These are phyloP conservation scores for Chytridiales sp. DNA, from an alignment of 371 early-diverging fungal species.

Conservation along the genomic window DNA sequence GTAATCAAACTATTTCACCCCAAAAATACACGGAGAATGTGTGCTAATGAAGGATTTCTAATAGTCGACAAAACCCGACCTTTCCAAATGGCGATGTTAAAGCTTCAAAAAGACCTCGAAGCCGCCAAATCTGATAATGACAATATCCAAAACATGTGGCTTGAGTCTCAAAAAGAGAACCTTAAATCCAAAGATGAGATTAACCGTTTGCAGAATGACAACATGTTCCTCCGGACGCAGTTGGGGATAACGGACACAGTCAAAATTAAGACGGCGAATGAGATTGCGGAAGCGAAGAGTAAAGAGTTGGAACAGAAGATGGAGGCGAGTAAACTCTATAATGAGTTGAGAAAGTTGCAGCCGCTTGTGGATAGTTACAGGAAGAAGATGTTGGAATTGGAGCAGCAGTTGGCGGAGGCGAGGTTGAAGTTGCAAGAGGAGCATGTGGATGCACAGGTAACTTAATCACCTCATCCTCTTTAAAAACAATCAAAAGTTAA, in stretches of 20 bases:
- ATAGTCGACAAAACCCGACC: constrained; percentile 36
- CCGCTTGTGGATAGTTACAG: constrained; percentile 43
- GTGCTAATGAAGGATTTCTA: constrained; percentile 1
- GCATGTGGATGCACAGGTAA: constrained; percentile 21
- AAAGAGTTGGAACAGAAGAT: constrained; percentile 49
- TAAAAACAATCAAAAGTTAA: neutral
- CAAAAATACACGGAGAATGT: neutral
- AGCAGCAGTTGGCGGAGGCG: constrained; percentile 43
- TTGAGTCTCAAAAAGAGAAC: constrained; percentile 45
- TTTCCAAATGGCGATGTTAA: constrained; percentile 32
- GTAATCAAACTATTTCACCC: constrained; percentile 20
- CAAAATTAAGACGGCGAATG: constrained; percentile 36
- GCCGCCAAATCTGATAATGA: constrained; percentile 40
- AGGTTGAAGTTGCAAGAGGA: constrained; percentile 41
- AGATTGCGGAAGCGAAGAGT: constrained; percentile 34
- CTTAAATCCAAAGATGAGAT: constrained; percentile 33
- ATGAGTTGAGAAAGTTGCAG: constrained; percentile 42
- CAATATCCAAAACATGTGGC: constrained; percentile 46
- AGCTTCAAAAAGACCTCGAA: constrained; percentile 41
- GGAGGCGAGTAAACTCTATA: constrained; percentile 45
- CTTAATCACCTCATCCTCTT: neutral
- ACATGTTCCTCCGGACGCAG: constrained; percentile 44
- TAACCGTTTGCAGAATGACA: constrained; percentile 32
- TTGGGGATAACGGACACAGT: constrained; percentile 46
- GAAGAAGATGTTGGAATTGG: constrained; percentile 39